Evolutionary conservation across 73 alveolate genomes (phyloP).

Genomic region (Paramecium octaurelia): DNA sequence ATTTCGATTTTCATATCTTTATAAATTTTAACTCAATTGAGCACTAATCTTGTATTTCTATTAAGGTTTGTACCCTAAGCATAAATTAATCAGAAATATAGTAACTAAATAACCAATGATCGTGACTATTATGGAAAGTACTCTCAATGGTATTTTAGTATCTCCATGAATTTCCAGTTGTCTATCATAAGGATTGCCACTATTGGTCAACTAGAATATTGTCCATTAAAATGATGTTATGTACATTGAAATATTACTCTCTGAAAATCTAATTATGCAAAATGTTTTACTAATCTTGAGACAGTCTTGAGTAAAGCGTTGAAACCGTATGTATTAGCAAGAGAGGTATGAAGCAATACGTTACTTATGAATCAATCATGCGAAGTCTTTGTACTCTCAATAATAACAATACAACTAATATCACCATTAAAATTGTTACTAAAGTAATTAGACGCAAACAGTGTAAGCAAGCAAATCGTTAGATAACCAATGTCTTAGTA

Average conservation of each 20-base stretch:
- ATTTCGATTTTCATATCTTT: background rate
- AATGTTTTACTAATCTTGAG: background rate
- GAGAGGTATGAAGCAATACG: background rate
- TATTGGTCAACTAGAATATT: background rate
- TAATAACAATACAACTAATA: background rate
- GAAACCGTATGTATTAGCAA: background rate
- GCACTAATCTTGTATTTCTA: background rate
- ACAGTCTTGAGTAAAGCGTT: background rate
- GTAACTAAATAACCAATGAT: background rate
- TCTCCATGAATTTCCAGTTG: background rate
- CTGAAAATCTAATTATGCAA: background rate
- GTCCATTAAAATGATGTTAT: conserved; percentile 4
- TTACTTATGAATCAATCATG: background rate
- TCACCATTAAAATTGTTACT: background rate
- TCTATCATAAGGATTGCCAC: background rate
- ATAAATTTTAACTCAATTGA: background rate
- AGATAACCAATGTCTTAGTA: background rate
- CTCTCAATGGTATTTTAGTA: background rate
- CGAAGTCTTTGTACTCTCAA: background rate
- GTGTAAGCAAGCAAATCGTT: background rate
- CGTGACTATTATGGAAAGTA: background rate
- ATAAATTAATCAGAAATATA: background rate
- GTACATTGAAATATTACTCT: background rate
- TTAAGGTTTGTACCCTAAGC: background rate
- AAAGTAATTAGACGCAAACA: background rate